phyloP scores from a whole-genome alignment of 768 basidiomycete species.

The Hygrocybe coccinea region DNA sequence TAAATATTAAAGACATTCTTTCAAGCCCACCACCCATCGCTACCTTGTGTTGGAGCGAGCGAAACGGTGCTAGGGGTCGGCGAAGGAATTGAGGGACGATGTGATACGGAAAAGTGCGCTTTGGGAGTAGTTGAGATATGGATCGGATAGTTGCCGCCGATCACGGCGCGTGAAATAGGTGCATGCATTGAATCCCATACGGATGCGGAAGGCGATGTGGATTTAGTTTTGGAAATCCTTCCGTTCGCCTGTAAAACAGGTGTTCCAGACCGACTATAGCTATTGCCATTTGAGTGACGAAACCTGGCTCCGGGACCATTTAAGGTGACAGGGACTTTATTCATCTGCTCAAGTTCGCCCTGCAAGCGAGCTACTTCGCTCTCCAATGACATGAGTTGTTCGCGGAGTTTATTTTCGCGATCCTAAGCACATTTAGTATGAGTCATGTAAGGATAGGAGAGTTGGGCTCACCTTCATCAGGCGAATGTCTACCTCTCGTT shows the following conservation, averaged over 20 bases:
- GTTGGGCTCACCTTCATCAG: constrained; percentile 50
- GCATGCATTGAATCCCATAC: constrained; percentile 73
- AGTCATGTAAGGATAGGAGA: constrained; percentile 6
- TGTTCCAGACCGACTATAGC: constrained; percentile 56
- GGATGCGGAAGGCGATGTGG: constrained; percentile 48
- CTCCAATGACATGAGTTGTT: constrained; percentile 62
- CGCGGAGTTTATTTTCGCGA: constrained; percentile 61
- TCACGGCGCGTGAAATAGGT: constrained; percentile 34
- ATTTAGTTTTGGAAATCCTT: constrained; percentile 29
- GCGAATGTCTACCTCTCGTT: constrained; percentile 67
- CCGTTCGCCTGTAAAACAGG: constrained; percentile 37
- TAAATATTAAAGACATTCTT: no score
- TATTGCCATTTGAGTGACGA: constrained; percentile 41
- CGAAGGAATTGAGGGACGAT: constrained; percentile 46
- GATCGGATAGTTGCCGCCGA: constrained; percentile 33
- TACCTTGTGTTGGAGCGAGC: constrained; percentile 59
- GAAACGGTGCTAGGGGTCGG: constrained; percentile 78
- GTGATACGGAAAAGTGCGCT: constrained; percentile 18
- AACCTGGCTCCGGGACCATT: constrained; percentile 41
- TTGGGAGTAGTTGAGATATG: constrained; percentile 36
- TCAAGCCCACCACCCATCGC: constrained; percentile 79
- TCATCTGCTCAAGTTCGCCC: constrained; percentile 51
- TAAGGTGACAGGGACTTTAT: constrained; percentile 27
- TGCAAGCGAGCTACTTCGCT: constrained; percentile 53
- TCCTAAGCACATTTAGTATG: constrained; percentile 42